phyloP scores from a whole-genome alignment of 2,329 filamentous ascomycete genomes.

The Ophiostoma australiae region DNA sequence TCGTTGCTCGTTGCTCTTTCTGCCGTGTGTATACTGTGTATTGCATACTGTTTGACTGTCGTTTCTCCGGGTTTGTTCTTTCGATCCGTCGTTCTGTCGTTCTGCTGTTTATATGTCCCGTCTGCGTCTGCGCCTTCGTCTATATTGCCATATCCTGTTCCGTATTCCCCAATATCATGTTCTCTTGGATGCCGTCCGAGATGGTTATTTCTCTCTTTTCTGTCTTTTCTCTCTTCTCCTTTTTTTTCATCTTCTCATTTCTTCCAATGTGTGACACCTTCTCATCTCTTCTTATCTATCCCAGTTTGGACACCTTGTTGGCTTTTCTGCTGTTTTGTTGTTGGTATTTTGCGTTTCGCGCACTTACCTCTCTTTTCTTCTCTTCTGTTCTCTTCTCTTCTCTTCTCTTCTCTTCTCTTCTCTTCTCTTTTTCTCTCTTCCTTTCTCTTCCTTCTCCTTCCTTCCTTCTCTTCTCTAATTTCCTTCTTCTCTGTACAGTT shows the following conservation, averaged over 20 bases:
- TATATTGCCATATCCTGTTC: neutral
- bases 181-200: conserved; percentile 5
- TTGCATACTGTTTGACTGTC: neutral
- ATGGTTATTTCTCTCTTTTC: neutral
- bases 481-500: conserved; percentile 2
- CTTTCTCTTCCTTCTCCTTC: conserved; percentile 4
- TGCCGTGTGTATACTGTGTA: neutral
- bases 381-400: neutral
- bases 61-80: neutral
- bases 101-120: neutral
- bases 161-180: neutral
- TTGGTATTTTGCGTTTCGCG: neutral
- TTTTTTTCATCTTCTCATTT: neutral
- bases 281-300: neutral
- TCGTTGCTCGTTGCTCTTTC: neutral
- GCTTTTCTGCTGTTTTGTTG: neutral
- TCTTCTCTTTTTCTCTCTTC: neutral
- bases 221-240: conserved; percentile 7
- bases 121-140: neutral
- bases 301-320: neutral
- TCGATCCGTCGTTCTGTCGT: neutral
- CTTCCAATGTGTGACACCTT: neutral
- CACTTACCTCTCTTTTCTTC: neutral
- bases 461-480: neutral
- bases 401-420: conserved; percentile 6